Evolutionary conservation across 31 red algal genomes (phyloP), one percentile per base, ranked within the genome.

Genomic region (Bonnemaisonia californica): DNA sequence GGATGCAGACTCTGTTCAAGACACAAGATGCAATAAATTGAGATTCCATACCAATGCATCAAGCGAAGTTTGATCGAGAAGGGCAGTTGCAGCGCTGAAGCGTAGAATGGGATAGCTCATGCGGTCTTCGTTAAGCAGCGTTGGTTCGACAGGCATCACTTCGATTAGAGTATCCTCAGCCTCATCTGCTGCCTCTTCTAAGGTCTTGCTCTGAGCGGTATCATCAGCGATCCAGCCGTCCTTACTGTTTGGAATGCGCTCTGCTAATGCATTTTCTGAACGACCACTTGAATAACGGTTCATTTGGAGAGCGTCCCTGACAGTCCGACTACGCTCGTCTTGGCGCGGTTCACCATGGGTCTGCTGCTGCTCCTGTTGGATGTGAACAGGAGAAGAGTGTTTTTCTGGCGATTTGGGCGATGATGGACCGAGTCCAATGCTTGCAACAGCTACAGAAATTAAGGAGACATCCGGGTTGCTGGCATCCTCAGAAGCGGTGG

Each of bases 61-160:
- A 8, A 87, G 71, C 1, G 62, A 69, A 70, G 74, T 41, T 41
- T 87, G 83, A 39, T 75, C 72, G 40, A 87, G 59, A 8, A 87
- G 41, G 13, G 85, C 85, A 24, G 71, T 81, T 41, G 62, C 76
- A 1, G 74, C 76, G 55, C 74, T 80, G 28, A 89, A 89, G 68
- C 85, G 85, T 7, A 89, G 85, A 73, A 89, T 80, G 28, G 85
- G 76, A 36, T 80, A 70, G 54, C 65, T 80, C 13, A n/a, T n/a
- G 11, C 85, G 75, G 27, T 40, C 45, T 23, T 89, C 85, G 39
- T 29, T 71, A 9, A 89, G 57, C 21, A 89, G 30, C 24, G 70
- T 56, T 19, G 62, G 57, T 9, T 39, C 30, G 2, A 76, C 71
- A 22, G 71, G 5, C 0, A 75, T 36, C 5, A 76, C 82, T 3